A percentile compares a stretch with the other conserved stretches of the same genome.
Conservation (phyloP, 176 grass and related monocot genomes). For the Pontederia paniculata region DNA sequence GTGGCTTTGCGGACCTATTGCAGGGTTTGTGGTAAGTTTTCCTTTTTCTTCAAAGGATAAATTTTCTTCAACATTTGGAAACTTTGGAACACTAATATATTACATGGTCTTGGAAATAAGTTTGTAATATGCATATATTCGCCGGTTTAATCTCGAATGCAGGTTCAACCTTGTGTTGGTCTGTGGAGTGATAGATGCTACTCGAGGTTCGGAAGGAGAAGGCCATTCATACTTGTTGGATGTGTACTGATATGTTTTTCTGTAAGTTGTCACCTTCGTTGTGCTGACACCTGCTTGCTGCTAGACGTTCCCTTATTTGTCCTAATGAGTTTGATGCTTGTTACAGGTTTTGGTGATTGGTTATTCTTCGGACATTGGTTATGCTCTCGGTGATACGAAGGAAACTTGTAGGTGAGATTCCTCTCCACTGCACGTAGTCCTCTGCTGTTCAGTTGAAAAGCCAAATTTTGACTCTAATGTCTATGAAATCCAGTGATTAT, state of each 20-base stretch:
- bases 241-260: conserved; percentile 53
- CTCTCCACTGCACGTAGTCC: neutral
- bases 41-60: too few relatives aligned
- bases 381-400: conserved; percentile 65
- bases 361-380: conserved; percentile 91
- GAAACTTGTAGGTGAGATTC: conserved; percentile 58
- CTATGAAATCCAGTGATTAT: conserved; percentile 31
- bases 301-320: neutral
- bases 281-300: too few relatives aligned
- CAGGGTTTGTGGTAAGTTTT: conserved; percentile 69
- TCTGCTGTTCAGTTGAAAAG: neutral
- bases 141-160: neutral
- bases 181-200: conserved; percentile 62
- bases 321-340: neutral
- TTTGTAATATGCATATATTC: neutral
- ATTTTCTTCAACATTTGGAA: too few relatives aligned
- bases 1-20: conserved; percentile 92
- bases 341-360: conserved; percentile 65
- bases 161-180: conserved; percentile 85
- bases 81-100: too few relatives aligned
- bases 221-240: conserved; percentile 63
- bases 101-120: too few relatives aligned
- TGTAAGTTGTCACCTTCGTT: conserved; percentile 33
- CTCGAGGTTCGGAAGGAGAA: conserved; percentile 50
- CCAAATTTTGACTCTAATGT: neutral